Evolutionary conservation across 2,329 filamentous ascomycete genomes (phyloP).

Genomic region (Huntiella savannae): DNA sequence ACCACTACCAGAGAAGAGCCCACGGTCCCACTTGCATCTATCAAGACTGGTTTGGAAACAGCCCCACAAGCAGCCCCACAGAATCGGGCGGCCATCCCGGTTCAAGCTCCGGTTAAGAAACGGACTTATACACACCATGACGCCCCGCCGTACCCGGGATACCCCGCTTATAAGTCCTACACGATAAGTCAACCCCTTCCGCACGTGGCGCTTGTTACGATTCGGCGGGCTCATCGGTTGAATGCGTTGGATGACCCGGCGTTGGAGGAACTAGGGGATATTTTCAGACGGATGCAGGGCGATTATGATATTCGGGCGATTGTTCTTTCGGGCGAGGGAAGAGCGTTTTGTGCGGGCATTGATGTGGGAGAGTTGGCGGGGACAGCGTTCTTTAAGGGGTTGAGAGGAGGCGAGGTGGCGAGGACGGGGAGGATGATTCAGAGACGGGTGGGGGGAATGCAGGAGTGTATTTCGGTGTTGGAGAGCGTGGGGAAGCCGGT

Average conservation of each 20-base stretch:
- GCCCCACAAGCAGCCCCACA: no score
- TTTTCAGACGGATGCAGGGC: constrained; percentile 54
- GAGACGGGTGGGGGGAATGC: constrained; percentile 59
- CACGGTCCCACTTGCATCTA: no score
- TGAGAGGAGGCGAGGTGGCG: constrained; percentile 33
- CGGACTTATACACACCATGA: background rate
- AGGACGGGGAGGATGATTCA: constrained; percentile 43
- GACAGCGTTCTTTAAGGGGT: constrained; percentile 24
- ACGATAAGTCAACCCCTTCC: constrained; percentile 50
- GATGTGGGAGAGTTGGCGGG: constrained; percentile 56
- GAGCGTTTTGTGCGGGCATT: constrained; percentile 70
- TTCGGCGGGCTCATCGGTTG: constrained; percentile 69
- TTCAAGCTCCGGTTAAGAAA: no score
- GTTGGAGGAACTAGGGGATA: constrained; percentile 60
- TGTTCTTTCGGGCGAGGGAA: constrained; percentile 62
- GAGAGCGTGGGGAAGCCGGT: constrained; percentile 88
- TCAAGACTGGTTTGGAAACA: no score
- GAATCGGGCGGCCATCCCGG: no score
- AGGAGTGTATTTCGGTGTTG: constrained; percentile 53
- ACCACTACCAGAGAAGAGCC: no score
- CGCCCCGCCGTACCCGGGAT: constrained; percentile 18
- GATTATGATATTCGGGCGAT: constrained; percentile 58
- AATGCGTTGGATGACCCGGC: constrained; percentile 75
- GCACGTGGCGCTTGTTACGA: constrained; percentile 77
- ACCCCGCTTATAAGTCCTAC: constrained; percentile 44